phyloP scores from a whole-genome alignment of 768 basidiomycete species.

The Coprinopsis sp. region DNA sequence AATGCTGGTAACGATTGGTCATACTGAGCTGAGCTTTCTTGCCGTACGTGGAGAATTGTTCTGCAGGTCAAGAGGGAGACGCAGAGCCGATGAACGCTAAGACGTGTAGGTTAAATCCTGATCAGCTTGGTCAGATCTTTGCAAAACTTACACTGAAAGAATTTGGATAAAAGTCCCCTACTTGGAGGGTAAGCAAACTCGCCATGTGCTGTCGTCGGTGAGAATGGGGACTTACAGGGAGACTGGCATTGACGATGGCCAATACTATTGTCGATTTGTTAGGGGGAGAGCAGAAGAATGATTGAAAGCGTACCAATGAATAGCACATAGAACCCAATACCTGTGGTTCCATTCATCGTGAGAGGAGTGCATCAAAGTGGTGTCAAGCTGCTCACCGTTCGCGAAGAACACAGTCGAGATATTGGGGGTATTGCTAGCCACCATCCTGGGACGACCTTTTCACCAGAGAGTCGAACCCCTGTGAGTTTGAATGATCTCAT shows the following conservation, averaged over 20 bases:
- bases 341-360: not conserved
- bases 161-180: no score
- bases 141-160: no score
- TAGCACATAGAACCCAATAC: not conserved
- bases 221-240: not conserved
- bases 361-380: not conserved
- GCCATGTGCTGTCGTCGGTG: no score
- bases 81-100: not conserved
- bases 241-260: not conserved
- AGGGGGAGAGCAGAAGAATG: not conserved
- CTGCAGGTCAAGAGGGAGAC: not conserved
- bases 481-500: not conserved
- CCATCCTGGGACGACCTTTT: no score
- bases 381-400: not conserved
- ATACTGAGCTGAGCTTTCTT: no score
- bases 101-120: no score
- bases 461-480: no score
- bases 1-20: no score
- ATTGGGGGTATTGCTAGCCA: no score
- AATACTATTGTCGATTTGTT: not conserved
- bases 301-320: not conserved
- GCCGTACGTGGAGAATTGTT: not conserved
- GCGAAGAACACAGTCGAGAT: not conserved
- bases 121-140: no score
- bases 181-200: no score